Conservation (phyloP, 257 asterid genomes). For the Ligustrum vulgare region DNA sequence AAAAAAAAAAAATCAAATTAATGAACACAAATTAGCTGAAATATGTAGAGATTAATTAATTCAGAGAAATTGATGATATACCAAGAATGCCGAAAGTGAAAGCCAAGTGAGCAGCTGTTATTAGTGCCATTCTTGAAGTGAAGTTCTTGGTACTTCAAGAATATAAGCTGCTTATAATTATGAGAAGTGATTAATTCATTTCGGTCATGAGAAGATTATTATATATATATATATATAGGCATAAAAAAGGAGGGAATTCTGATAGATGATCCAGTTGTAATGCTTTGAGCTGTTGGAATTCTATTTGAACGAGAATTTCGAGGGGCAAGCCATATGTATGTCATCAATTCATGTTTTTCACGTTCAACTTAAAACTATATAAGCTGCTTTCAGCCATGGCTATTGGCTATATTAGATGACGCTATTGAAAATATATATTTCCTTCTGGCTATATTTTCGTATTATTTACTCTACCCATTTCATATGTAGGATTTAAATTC, state of each 20-base stretch:
- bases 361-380: neutral
- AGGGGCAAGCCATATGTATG: neutral
- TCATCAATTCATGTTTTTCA: neutral
- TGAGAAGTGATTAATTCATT: neutral
- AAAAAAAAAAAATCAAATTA: neutral
- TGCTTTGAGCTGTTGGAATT: constrained; percentile 34
- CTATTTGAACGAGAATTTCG: neutral
- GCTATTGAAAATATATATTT: no score
- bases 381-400: neutral
- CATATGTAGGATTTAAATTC: no score
- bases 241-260: constrained; percentile 20
- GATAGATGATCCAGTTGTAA: constrained; percentile 11
- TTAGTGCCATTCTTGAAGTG: constrained; percentile 47
- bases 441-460: no score
- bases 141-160: constrained; percentile 35
- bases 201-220: constrained; percentile 26
- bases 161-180: constrained; percentile 2
- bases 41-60: neutral
- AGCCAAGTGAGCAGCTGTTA: constrained; percentile 34
- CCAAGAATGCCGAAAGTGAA: constrained; percentile 73
- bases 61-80: neutral
- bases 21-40: neutral
- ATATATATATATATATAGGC: no score
- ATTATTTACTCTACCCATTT: no score
- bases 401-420: neutral